Evolutionary conservation across 768 basidiomycete species (phyloP), one percentile per base, ranked within the genome.

Genomic region (Lactarius psammicola): DNA sequence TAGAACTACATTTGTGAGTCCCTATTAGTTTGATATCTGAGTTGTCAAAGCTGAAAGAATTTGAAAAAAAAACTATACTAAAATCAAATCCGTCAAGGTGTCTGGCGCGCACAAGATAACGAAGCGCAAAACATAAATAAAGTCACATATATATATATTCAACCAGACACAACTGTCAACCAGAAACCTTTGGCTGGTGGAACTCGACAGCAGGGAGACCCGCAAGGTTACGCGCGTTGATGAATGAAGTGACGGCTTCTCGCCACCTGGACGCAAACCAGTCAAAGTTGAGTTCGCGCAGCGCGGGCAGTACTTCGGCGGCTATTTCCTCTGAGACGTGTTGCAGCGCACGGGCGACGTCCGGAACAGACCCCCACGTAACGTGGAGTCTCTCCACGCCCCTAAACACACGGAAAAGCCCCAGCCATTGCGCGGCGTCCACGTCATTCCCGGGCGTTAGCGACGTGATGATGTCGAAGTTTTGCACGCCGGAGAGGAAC

Each of bases 241-340:
- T 31, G 9, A 62, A 62, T 17, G 54, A 55, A 8, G 40, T 42
- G 23, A 62, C 61, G n/a, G 54, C 61, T 28, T 56, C 54, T 18
- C 20, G 40, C 61, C 61, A 62, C 9, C 30, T 44, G 2, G 40
- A 10, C 40, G 61, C 61, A 18, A 44, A 34, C 61, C 61, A 62
- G 23, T 44, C 61, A 44, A 63, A 63, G 8, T 58, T 23, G 26
- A 63, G 62, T 38, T 57, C 62, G 18, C 56, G 56, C 34, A 63
- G 46, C 26, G 44, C 56, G 11, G 62, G 62, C 18, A 57, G 34
- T 26, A 58, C 62, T 13, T 46, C 56, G 17, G 17, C 23, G 26
- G 40, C n/a, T 4, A 33, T 26, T 31, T 54, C 44, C 33, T 9
- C 9, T 18, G 62, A 20, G 17, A 63, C 56, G 38, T 10, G 42